These are phyloP conservation scores for Stachybotrys elegans DNA, from an alignment of 2,329 filamentous ascomycete species.

Conservation along the genomic window DNA sequence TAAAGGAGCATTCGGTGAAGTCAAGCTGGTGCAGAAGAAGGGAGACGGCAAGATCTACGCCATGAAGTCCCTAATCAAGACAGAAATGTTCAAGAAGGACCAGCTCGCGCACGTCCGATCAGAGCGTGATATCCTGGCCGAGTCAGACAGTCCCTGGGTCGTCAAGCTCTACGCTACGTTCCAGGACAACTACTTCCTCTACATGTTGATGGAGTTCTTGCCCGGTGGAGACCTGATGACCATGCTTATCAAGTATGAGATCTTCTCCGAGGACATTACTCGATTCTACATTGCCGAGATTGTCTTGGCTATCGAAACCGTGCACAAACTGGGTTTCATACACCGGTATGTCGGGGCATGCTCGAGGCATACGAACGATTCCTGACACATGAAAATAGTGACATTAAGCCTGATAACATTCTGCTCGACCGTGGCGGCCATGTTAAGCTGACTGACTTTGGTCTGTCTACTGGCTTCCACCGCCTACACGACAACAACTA, in stretches of 20 bases:
- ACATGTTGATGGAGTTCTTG: conserved; percentile 99
- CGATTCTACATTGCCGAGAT: conserved; percentile 99
- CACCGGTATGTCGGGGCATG: conserved; percentile 67
- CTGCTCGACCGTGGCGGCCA: conserved; percentile 91
- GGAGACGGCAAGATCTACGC: conserved; percentile 96
- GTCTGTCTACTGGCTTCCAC: conserved; percentile 95
- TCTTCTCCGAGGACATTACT: conserved; percentile 98
- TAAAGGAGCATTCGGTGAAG: conserved; percentile 97
- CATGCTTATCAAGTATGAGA: conserved; percentile 99
- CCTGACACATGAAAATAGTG: conserved; percentile 46
- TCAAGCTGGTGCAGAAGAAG: conserved; percentile 95
- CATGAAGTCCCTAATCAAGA: conserved; percentile 97
- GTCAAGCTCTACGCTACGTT: conserved; percentile 98
- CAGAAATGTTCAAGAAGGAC: conserved; percentile 99
- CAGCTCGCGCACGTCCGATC: conserved; percentile 95
- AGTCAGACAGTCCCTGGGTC: conserved; percentile 99
- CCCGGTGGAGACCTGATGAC: conserved; percentile 98
- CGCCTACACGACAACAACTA: conserved; percentile 97
- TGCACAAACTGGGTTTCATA: conserved; percentile 96
- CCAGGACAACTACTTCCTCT: conserved; percentile 92
- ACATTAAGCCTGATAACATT: conserved; percentile 99
- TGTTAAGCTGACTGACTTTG: conserved; percentile 97
- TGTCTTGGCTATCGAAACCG: conserved; percentile 95
- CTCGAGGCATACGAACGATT: background rate
- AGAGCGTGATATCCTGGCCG: conserved; percentile 94